Evolutionary conservation across 1,139 yeast species (phyloP).

Genomic region (Taiozyma sp.): DNA sequence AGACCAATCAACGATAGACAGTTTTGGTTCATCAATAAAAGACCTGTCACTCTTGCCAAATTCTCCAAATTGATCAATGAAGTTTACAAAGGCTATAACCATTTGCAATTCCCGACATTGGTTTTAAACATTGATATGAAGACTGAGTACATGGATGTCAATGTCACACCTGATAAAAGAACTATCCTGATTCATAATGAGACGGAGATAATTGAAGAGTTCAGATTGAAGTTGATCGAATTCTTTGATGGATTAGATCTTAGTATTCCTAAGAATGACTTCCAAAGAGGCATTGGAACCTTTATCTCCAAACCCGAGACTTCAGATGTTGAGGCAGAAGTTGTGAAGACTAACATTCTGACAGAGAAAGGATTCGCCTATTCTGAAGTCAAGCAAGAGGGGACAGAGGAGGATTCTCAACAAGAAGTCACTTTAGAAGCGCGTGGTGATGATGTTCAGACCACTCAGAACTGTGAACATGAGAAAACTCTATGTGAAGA

Average conservation of each 20-base stretch:
- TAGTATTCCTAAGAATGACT: conserved; percentile 19
- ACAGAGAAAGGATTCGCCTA: conserved; percentile 1
- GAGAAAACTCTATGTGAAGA: background rate
- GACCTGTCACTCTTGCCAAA: conserved; percentile 66
- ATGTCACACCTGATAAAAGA: conserved; percentile 89
- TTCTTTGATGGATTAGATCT: conserved; percentile 45
- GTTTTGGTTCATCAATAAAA: conserved; percentile 59
- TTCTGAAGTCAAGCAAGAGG: background rate
- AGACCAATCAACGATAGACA: conserved; percentile 73
- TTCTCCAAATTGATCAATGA: conserved; percentile 65
- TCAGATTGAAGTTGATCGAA: conserved; percentile 37
- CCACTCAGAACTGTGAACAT: background rate
- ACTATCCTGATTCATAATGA: conserved; percentile 69
- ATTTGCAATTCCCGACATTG: conserved; percentile 71
- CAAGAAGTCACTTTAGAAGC: background rate
- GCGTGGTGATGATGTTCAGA: background rate
- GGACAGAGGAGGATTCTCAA: background rate
- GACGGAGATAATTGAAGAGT: conserved; percentile 43
- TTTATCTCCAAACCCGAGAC: background rate
- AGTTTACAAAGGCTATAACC: conserved; percentile 64
- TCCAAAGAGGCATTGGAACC: conserved; percentile 5
- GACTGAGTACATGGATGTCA: conserved; percentile 61
- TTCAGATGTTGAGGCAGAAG: conserved; percentile 3
- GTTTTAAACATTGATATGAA: conserved; percentile 55
- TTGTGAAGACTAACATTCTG: background rate